Percentiles rank a stretch among this genome's conserved stretches.
phyloP scores from a whole-genome alignment of 1,284 basidiomycete species.

The Microbotryum saponariae region DNA sequence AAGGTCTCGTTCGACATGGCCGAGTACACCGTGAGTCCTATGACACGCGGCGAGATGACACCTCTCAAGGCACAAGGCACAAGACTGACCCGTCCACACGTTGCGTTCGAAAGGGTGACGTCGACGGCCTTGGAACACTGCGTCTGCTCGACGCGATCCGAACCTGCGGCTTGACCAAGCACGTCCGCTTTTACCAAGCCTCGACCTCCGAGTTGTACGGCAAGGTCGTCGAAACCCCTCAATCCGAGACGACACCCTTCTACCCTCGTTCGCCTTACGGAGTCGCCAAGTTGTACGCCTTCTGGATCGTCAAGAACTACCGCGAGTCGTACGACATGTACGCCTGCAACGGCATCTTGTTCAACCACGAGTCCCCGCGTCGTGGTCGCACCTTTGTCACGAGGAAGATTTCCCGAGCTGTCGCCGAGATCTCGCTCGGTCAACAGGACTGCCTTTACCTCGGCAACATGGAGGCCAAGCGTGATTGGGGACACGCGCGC shows the following conservation, averaged over 20 bases:
- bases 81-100: not conserved
- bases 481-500: slow-evolving; percentile 80
- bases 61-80: not conserved
- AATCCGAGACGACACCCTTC: slow-evolving; percentile 85
- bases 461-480: slow-evolving; percentile 79
- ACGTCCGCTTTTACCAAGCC: slow-evolving; percentile 84
- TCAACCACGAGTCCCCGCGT: slow-evolving; percentile 90
- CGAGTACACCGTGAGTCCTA: slow-evolving; percentile 61
- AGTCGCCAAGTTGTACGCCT: slow-evolving; percentile 65
- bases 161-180: slow-evolving; percentile 77
- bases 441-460: slow-evolving; percentile 75
- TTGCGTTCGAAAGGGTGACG: slow-evolving; percentile 53
- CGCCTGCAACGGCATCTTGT: slow-evolving; percentile 52
- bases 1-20: slow-evolving; percentile 97
- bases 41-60: not conserved
- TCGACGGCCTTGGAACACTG: slow-evolving; percentile 81
- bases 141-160: slow-evolving; percentile 85
- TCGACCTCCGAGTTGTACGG: slow-evolving; percentile 90
- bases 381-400: slow-evolving; percentile 88
- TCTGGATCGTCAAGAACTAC: slow-evolving; percentile 73
- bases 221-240: slow-evolving; percentile 81
- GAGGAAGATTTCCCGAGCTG: slow-evolving; percentile 80
- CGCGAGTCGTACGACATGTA: slow-evolving; percentile 87
- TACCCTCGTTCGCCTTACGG: slow-evolving; percentile 88
- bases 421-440: slow-evolving; percentile 74